A percentile compares a stretch with the other conserved stretches of the same genome.
These are phyloP conservation scores for Senecio squalidus DNA, from an alignment of 140 eudicot species.

Conservation along the genomic window DNA sequence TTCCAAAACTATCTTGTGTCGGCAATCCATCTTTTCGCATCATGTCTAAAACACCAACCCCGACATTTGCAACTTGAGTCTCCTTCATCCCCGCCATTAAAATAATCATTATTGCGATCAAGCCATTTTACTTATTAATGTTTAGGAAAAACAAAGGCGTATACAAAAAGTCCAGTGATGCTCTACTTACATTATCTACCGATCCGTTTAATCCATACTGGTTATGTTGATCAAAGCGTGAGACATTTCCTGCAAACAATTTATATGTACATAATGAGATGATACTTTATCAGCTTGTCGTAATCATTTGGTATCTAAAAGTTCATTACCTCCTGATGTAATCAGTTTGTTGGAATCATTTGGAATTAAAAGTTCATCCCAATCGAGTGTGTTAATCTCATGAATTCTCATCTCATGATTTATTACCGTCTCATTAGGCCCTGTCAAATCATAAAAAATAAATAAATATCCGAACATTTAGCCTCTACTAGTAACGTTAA, in stretches of 20 bases:
- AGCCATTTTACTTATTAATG: too few species aligned
- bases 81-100: conserved; percentile 26
- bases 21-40: conserved; percentile 45
- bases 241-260: conserved; percentile 35
- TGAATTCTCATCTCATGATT: conserved; percentile 73
- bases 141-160: too few species aligned
- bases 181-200: conserved; percentile 42
- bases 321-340: conserved; percentile 44
- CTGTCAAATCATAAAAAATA: conserved; percentile 26
- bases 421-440: conserved; percentile 32
- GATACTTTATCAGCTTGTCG: conserved; percentile 15
- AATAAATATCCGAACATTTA: background rate
- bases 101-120: conserved; percentile 19
- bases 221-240: conserved; percentile 40
- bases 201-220: conserved; percentile 36
- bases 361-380: conserved; percentile 85
- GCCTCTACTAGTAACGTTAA: too few species aligned
- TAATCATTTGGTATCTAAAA: conserved; percentile 45
- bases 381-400: conserved; percentile 85
- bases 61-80: conserved; percentile 27
- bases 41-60: conserved; percentile 26
- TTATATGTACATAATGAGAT: conserved; percentile 8
- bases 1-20: conserved; percentile 71
- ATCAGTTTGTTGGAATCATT: conserved; percentile 43
- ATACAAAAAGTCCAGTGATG: conserved; percentile 2